phyloP scores from a whole-genome alignment of 345 rosid species.

The Moricandia moricandioides region DNA sequence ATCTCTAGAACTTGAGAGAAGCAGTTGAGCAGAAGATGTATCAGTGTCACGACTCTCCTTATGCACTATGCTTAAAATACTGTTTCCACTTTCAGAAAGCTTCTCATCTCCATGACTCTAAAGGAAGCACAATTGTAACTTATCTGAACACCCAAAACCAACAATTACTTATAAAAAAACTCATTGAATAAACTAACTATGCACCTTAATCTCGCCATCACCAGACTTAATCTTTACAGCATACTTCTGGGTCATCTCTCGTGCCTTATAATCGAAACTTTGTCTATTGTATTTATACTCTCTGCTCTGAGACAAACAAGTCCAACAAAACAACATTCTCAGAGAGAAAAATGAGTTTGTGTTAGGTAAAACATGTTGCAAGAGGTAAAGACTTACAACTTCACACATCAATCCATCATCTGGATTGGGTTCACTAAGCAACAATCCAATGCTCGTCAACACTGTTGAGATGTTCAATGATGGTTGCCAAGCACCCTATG shows the following conservation, averaged over 20 bases:
- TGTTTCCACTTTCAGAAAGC: constrained; percentile 29
- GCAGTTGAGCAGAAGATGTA: not conserved
- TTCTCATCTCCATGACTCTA: constrained; percentile 38
- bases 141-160: not conserved
- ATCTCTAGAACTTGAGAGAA: not conserved
- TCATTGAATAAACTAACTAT: not conserved
- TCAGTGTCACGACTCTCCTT: not conserved
- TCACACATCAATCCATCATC: constrained; percentile 88
- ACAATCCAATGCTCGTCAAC: constrained; percentile 61
- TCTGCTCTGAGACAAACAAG: constrained; percentile 52
- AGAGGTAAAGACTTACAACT: constrained; percentile 48
- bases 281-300: constrained; percentile 80
- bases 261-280: constrained; percentile 65
- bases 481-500: constrained; percentile 94
- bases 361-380: not conserved
- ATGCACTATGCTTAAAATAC: not conserved
- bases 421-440: constrained; percentile 76
- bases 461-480: constrained; percentile 82
- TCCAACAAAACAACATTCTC: not conserved
- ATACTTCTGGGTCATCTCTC: constrained; percentile 63
- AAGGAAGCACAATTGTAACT: not conserved
- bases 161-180: not conserved
- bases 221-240: constrained; percentile 57
- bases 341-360: not conserved
- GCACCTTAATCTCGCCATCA: constrained; percentile 33